Evolutionary conservation across 78 protist genomes (phyloP), one percentile per base, ranked within the genome.

Genomic region (Dictyostelium firmibasis): DNA sequence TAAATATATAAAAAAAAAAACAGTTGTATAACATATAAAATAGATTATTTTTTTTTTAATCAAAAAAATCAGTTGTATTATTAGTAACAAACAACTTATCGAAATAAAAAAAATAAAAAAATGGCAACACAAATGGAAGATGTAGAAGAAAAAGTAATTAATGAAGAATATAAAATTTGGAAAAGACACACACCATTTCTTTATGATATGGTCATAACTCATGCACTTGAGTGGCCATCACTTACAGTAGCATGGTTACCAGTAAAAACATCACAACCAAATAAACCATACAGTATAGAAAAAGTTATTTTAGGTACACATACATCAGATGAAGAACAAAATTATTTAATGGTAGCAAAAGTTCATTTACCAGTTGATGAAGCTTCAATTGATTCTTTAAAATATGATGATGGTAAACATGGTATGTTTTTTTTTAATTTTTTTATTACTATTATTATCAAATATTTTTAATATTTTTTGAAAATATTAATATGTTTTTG

Each of bases 111-210:
- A 2, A 75, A 35, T 38, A 38, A 76, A 25, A 16, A 76, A 76
- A n/a, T 35, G 36, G 23, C 41, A 25, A 27, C 82, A 18, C 25
- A 41, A 33, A 76, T 27, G 38, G 82, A 76, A 76, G 82, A 76
- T 76, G 53, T 76, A 20, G 82, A 96, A 82, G 96, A 97, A 87
- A 96, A 97, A 91, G n/a, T 36, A 13, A 97, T 98, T 62, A 97
- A 97, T 91, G 99, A 98, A 13, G 99, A 98, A 95, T 98, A 97
- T 95, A 97, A 98, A 88, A 93, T 98, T 57, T 99, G 99, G 99
- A 98, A 98, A 93, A 98, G 98, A 97, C 98, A 98, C 91, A 89
- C 99, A 23, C 98, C 99, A 23, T 99, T 95, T 91, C 97, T 99
- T 44, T 99, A 99, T 96, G 99, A 98, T 84, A 67, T 98, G 70